Evolutionary conservation across 176 grass and related monocot genomes (phyloP).

Genomic region (Rhynchospora pubera): DNA sequence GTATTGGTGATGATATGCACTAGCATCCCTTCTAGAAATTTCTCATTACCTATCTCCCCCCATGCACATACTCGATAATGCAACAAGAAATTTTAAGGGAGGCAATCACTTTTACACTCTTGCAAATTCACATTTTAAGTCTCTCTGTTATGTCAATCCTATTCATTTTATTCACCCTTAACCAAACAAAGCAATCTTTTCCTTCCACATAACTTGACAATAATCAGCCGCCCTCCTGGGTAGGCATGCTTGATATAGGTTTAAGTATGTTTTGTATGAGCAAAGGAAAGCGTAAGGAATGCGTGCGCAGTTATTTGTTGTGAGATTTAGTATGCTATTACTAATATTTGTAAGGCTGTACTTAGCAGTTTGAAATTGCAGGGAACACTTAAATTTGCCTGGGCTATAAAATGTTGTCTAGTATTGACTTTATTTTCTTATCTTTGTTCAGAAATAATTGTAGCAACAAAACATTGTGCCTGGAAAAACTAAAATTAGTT

Average conservation of each 20-base stretch:
- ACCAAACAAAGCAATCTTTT: not conserved
- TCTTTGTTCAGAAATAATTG: conserved; percentile 58
- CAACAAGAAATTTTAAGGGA: not conserved
- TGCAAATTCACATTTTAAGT: not conserved
- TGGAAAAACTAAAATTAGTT: conserved; percentile 86
- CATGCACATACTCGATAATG: not conserved
- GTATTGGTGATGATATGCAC: not conserved
- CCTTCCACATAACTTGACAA: not conserved
- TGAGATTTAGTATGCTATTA: not conserved
- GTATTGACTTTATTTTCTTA: not conserved
- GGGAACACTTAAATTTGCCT: not conserved
- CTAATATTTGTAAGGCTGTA: not conserved
- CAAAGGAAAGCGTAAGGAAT: no score
- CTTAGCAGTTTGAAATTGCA: not conserved
- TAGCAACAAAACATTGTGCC: conserved; percentile 63
- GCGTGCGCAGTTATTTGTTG: no score
- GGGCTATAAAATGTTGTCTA: not conserved
- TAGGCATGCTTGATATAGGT: not conserved
- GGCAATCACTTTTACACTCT: not conserved
- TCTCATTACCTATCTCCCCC: not conserved
- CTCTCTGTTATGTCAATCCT: not conserved
- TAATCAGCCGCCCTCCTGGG: not conserved
- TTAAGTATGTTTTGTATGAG: not conserved
- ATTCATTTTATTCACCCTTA: not conserved
- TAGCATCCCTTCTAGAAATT: not conserved